Conservation (phyloP, 139 green algal species). For the Chlorella sorokiniana region DNA sequence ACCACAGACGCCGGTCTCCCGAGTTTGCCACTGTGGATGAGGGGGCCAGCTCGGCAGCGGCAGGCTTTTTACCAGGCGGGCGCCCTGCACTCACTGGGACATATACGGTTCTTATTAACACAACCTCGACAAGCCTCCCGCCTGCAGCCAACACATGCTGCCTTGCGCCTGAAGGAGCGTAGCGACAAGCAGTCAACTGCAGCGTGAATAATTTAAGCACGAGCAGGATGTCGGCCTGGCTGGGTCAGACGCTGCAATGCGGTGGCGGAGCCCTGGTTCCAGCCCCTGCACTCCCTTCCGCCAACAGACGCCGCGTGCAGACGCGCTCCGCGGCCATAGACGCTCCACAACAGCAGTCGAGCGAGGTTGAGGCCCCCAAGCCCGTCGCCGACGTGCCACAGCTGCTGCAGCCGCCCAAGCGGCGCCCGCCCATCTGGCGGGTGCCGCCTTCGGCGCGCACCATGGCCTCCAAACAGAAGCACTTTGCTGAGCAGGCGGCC, state of each 20-base stretch:
- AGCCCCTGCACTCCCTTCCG: background rate
- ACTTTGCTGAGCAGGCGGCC: conserved; percentile 15
- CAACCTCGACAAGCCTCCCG: too few relatives aligned
- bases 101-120: too few relatives aligned
- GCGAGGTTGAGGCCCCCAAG: background rate
- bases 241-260: background rate
- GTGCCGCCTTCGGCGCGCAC: conserved; percentile 30
- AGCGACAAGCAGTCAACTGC: too few relatives aligned
- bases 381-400: background rate
- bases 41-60: too few relatives aligned
- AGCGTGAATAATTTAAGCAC: background rate
- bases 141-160: too few relatives aligned
- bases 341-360: background rate
- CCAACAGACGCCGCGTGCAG: background rate
- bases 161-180: too few relatives aligned
- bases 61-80: too few relatives aligned
- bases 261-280: background rate
- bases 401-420: conserved; percentile 11
- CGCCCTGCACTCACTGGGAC: too few relatives aligned
- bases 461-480: conserved; percentile 18
- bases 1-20: too few relatives aligned
- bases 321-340: background rate
- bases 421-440: conserved; percentile 22
- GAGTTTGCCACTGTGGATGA: too few relatives aligned
- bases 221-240: conserved; percentile 1